A percentile compares a stretch with the other conserved stretches of the same genome.
These are phyloP conservation scores for Fusarium abutilonis DNA, from an alignment of 2,329 filamentous ascomycete species.

Conservation along the genomic window DNA sequence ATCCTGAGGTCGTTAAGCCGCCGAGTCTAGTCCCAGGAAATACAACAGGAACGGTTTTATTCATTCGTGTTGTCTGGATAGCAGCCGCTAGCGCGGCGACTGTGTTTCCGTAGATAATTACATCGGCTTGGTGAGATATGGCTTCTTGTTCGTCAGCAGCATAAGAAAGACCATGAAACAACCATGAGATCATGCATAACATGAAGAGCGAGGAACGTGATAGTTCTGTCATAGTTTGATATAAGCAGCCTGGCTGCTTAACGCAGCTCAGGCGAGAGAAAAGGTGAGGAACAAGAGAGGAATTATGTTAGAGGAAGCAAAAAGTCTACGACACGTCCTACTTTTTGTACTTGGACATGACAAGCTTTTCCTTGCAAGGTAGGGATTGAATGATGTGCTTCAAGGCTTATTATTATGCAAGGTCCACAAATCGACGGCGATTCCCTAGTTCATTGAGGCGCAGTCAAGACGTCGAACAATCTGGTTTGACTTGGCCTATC, in stretches of 20 bases:
- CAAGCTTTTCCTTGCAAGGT: too few species aligned
- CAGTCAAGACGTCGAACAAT: too few species aligned
- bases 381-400: too few species aligned
- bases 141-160: background rate
- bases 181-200: background rate
- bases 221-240: background rate
- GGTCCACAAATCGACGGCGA: too few species aligned
- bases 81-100: constrained; percentile 34
- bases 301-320: too few species aligned
- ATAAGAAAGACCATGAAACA: background rate
- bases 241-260: background rate
- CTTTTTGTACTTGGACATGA: too few species aligned
- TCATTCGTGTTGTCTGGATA: constrained; percentile 33
- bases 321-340: too few species aligned
- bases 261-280: background rate
- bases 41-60: constrained; percentile 26
- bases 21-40: constrained; percentile 25
- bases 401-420: too few species aligned
- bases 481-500: too few species aligned
- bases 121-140: constrained; percentile 20
- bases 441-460: too few species aligned
- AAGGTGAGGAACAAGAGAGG: too few species aligned
- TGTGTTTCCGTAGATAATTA: constrained; percentile 36
- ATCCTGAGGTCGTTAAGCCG: constrained; percentile 31
- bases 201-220: background rate